These are phyloP conservation scores for Aegilops umbellulata DNA, from an alignment of 176 grass and related monocot species.

Conservation along the genomic window DNA sequence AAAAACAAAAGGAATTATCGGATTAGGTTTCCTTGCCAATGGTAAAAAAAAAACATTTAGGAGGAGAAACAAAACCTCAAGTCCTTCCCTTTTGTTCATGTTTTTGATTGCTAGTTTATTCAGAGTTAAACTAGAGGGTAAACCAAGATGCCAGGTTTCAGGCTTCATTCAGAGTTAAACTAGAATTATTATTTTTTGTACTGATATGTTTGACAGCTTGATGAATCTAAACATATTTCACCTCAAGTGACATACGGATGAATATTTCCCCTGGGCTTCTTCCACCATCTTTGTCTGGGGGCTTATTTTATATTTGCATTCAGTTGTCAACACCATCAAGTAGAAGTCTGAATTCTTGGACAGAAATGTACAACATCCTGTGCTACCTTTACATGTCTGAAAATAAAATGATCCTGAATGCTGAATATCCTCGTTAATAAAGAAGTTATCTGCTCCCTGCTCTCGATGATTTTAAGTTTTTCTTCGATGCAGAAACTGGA, in stretches of 20 bases:
- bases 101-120: too few relatives aligned
- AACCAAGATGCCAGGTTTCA: not conserved
- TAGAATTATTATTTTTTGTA: not conserved
- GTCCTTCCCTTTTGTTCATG: too few relatives aligned
- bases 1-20: not conserved
- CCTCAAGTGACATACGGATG: not conserved
- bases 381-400: not conserved
- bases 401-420: not conserved
- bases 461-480: not conserved
- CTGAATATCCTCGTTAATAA: not conserved
- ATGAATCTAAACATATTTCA: not conserved
- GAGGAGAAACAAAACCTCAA: not conserved
- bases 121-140: too few relatives aligned
- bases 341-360: not conserved
- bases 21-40: not conserved
- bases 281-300: not conserved
- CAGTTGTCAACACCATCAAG: not conserved
- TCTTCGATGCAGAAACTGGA: constrained; percentile 67
- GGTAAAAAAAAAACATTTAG: not conserved
- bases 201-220: not conserved
- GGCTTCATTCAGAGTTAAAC: not conserved
- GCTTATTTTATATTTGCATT: not conserved
- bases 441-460: not conserved
- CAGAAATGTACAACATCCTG: not conserved
- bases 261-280: not conserved